These are phyloP conservation scores for Pelargonium fulgidum DNA, from an alignment of 441 rosid genomes.

Conservation along the genomic window DNA sequence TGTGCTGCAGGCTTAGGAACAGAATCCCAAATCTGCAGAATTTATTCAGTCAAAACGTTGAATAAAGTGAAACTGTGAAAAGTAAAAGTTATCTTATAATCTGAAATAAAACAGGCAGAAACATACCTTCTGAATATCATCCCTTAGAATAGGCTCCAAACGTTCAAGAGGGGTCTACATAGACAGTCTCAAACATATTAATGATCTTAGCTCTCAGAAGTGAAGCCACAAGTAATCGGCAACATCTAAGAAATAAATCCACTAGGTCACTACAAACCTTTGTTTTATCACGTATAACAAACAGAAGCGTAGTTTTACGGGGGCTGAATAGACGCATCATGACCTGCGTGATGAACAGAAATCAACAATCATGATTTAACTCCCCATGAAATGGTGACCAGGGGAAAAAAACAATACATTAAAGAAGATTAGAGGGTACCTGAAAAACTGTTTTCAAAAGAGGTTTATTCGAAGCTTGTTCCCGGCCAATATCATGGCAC, in stretches of 20 bases:
- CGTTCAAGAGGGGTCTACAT: constrained; percentile 70
- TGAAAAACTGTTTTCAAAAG: constrained; percentile 84
- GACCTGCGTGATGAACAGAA: constrained; percentile 42
- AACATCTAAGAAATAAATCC: constrained; percentile 16
- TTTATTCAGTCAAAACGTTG: constrained; percentile 19
- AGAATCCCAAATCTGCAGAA: constrained; percentile 77
- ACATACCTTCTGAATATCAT: constrained; percentile 86
- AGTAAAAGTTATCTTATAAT: background rate
- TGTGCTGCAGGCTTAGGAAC: constrained; percentile 67
- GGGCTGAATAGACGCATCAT: constrained; percentile 92
- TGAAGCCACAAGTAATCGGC: constrained; percentile 12
- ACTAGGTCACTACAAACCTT: constrained; percentile 42
- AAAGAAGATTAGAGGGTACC: constrained; percentile 30
- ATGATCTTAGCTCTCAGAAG: constrained; percentile 8
- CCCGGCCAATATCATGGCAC: constrained; percentile 97
- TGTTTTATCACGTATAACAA: constrained; percentile 92
- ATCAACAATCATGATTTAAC: constrained; percentile 17
- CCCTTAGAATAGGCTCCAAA: constrained; percentile 69
- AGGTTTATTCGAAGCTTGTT: constrained; percentile 91
- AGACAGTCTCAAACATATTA: constrained; percentile 15
- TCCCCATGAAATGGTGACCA: constrained; percentile 8
- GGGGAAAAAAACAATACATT: background rate
- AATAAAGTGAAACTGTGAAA: constrained; percentile 15
- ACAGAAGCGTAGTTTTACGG: constrained; percentile 78
- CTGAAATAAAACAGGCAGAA: constrained; percentile 12